phyloP scores from a whole-genome alignment of 225 moss, liverwort and hornwort species.

The Neckera pumila region DNA sequence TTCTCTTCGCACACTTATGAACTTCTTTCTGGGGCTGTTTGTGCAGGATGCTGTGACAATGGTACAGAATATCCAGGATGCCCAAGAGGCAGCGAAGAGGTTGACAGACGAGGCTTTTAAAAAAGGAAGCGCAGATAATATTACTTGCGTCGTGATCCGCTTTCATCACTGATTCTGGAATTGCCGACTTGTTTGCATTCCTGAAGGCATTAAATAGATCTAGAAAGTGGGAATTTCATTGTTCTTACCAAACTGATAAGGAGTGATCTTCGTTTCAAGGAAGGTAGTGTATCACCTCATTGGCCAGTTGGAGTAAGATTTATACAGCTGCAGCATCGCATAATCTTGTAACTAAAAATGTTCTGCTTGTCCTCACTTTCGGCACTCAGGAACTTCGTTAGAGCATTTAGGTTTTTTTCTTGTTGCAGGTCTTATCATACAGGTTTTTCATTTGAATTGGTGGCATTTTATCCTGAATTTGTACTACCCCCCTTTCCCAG shows the following conservation, averaged over 20 bases:
- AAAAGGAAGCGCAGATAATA: conserved; percentile 95
- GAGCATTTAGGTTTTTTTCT: conserved; percentile 5
- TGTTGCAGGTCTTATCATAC: conserved; percentile 15
- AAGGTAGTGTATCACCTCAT: conserved; percentile 4
- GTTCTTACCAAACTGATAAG: conserved; percentile 2
- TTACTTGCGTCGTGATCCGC: conserved; percentile 91
- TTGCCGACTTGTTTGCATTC: not conserved
- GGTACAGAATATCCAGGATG: conserved; percentile 70
- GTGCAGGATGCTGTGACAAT: conserved; percentile 87
- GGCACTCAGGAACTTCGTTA: not conserved
- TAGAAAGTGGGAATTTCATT: not conserved
- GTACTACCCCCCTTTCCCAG: not conserved
- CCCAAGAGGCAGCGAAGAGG: conserved; percentile 71
- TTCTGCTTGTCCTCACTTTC: not conserved
- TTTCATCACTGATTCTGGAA: conserved; percentile 44
- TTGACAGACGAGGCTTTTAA: conserved; percentile 82
- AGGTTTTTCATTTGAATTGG: conserved; percentile 18
- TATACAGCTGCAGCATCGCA: not conserved
- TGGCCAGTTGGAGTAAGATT: conserved; percentile 6
- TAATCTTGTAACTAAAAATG: not conserved
- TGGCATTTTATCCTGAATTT: conserved; percentile 6
- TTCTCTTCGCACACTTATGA: not conserved
- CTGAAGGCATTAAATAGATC: not conserved
- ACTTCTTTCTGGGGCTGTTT: not conserved
- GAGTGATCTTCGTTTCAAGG: not conserved